Evolutionary conservation across 2,329 filamentous ascomycete genomes (phyloP).

Genomic region (Aspergillus costaricaensis): DNA sequence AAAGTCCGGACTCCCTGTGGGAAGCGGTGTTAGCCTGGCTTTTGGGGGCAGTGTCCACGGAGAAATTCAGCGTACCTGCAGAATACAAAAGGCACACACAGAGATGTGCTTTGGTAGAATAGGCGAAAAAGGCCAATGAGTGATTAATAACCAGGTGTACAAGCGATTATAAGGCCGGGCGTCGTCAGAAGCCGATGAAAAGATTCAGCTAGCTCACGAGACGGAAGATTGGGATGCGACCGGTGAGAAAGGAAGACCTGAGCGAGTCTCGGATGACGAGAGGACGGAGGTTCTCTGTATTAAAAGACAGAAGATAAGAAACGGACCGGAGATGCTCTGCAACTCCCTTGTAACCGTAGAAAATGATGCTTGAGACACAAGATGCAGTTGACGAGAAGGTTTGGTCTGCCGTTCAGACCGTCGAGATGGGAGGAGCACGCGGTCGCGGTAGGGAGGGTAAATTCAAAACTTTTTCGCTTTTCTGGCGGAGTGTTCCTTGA

Average conservation of each 20-base stretch:
- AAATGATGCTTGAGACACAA: conserved; percentile 25
- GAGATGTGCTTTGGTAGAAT: conserved; percentile 3
- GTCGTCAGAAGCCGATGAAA: conserved; percentile 18
- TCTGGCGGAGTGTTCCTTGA: conserved; percentile 13
- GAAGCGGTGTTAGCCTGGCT: conserved; percentile 12
- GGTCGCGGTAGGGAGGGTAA: conserved; percentile 12
- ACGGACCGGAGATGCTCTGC: conserved; percentile 40
- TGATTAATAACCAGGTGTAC: conserved; percentile 23
- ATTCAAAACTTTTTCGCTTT: conserved; percentile 17
- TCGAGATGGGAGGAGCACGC: conserved; percentile 14
- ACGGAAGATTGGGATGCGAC: conserved; percentile 26
- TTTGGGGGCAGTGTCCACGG: neutral
- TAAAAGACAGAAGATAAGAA: conserved; percentile 23
- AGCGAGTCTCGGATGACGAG: conserved; percentile 22
- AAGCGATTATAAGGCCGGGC: conserved; percentile 18
- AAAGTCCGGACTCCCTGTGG: conserved; percentile 8
- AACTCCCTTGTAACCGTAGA: conserved; percentile 30
- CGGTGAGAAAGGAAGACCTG: conserved; percentile 22
- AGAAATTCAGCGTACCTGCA: conserved; percentile 17
- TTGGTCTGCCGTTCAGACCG: conserved; percentile 9
- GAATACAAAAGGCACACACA: conserved; percentile 16
- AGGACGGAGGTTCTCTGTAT: conserved; percentile 16
- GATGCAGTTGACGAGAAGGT: conserved; percentile 21
- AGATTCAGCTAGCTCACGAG: conserved; percentile 14
- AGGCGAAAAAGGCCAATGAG: conserved; percentile 16